phyloP scores from a whole-genome alignment of 192 early-diverging fungal genomes.

The Paraglomus brasilianum region DNA sequence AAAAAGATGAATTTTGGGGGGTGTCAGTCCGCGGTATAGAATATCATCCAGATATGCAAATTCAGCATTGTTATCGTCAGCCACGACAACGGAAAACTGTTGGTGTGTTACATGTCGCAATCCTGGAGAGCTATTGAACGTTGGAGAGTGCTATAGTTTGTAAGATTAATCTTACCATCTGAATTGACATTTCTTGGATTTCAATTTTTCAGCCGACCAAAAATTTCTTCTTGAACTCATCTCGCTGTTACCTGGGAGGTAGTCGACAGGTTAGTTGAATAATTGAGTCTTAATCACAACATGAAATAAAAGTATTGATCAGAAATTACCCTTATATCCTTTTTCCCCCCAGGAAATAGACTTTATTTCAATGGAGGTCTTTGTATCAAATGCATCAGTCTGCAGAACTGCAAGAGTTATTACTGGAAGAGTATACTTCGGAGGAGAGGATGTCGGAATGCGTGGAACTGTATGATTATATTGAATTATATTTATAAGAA shows the following conservation, averaged over 20 bases:
- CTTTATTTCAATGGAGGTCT: constrained; percentile 69
- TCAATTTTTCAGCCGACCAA: constrained; percentile 58
- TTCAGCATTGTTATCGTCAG: too few species aligned
- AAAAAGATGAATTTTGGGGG: constrained; percentile 65
- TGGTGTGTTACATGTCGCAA: too few species aligned
- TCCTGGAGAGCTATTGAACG: too few species aligned
- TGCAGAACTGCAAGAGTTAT: constrained; percentile 87
- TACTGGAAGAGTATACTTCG: constrained; percentile 80
- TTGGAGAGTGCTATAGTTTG: too few species aligned
- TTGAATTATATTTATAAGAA: constrained; percentile 1
- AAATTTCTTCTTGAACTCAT: constrained; percentile 79
- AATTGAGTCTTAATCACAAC: too few species aligned
- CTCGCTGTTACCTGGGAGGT: constrained; percentile 95
- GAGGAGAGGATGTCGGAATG: constrained; percentile 89
- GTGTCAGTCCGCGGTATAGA: constrained; percentile 73
- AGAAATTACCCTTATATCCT: too few species aligned
- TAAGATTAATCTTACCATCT: too few species aligned
- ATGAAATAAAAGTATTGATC: too few species aligned
- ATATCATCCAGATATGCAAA: constrained; percentile 81
- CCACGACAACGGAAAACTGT: too few species aligned
- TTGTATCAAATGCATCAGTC: constrained; percentile 69
- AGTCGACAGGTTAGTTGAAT: constrained; percentile 63
- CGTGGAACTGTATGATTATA: constrained; percentile 67
- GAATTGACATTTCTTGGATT: too few species aligned
- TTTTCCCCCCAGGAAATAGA: too few species aligned